Evolutionary conservation across 805 yeast species (phyloP).

Genomic region (Saccharomyces eubayanus): DNA sequence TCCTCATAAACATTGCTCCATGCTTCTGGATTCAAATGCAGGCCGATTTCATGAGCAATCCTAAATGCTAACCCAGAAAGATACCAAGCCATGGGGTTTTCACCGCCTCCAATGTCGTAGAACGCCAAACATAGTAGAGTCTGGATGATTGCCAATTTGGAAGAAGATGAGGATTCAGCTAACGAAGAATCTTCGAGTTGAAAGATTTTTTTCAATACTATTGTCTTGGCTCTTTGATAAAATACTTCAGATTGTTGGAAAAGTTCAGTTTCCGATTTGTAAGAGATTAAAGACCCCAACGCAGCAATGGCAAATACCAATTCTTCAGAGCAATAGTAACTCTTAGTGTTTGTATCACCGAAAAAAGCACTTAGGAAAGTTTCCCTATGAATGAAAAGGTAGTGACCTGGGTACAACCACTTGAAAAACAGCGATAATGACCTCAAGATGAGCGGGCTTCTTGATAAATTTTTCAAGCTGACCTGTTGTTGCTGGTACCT

Average conservation of each 20-base stretch:
- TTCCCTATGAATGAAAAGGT: constrained; percentile 50
- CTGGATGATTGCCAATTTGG: constrained; percentile 45
- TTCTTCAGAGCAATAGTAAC: constrained; percentile 44
- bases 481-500: constrained; percentile 8
- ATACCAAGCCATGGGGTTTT: constrained; percentile 53
- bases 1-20: constrained; percentile 39
- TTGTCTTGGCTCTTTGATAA: constrained; percentile 39
- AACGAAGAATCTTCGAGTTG: constrained; percentile 21
- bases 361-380: constrained; percentile 51
- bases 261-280: constrained; percentile 23
- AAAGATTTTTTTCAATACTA: constrained; percentile 34
- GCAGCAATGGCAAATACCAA: constrained; percentile 47
- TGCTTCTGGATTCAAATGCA: constrained; percentile 47
- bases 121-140: constrained; percentile 45
- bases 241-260: constrained; percentile 34
- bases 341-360: constrained; percentile 27
- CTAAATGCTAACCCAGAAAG: constrained; percentile 49
- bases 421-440: constrained; percentile 36
- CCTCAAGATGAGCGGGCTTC: constrained; percentile 19
- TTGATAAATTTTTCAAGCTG: constrained; percentile 15
- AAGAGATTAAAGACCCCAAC: constrained; percentile 43
- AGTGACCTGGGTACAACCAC: constrained; percentile 56
- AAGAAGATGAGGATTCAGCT: constrained; percentile 29
- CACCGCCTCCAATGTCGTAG: constrained; percentile 50
- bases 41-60: constrained; percentile 53